Evolutionary conservation across 331 rosid species (phyloP).

Genomic region (Telfairia occidentalis): DNA sequence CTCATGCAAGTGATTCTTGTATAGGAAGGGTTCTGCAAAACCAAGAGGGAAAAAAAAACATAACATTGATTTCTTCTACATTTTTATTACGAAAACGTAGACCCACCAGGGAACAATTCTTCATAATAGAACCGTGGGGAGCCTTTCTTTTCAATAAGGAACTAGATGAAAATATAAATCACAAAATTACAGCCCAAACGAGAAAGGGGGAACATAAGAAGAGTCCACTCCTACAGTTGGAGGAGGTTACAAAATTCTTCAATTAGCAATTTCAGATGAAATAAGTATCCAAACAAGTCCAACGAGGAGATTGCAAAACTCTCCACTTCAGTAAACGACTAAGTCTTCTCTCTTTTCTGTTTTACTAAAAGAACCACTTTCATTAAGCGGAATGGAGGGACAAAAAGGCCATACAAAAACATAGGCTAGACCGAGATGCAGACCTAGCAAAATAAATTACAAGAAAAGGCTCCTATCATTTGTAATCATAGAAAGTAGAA

Average conservation of each 20-base stretch:
- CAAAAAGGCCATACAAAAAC: not conserved
- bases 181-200: not conserved
- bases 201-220: not conserved
- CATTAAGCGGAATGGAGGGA: not conserved
- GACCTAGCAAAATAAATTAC: not conserved
- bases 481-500: not conserved
- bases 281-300: not conserved
- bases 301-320: not conserved
- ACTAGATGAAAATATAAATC: not conserved
- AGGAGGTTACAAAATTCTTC: not conserved
- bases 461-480: not conserved
- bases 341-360: not conserved
- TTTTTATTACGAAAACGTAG: not conserved
- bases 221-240: not conserved
- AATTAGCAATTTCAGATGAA: not conserved
- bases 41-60: conserved; percentile 5
- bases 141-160: not conserved
- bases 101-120: not conserved
- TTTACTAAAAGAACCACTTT: not conserved
- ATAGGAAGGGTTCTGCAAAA: conserved; percentile 8
- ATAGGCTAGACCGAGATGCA: not conserved
- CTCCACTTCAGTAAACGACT: not conserved
- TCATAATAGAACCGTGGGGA: not conserved
- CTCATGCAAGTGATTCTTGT: conserved; percentile 33
- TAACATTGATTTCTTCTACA: not conserved